Evolutionary conservation across 305 asterid genomes (phyloP), one percentile per base, ranked within the genome.

Genomic region (Solanum hybrid): DNA sequence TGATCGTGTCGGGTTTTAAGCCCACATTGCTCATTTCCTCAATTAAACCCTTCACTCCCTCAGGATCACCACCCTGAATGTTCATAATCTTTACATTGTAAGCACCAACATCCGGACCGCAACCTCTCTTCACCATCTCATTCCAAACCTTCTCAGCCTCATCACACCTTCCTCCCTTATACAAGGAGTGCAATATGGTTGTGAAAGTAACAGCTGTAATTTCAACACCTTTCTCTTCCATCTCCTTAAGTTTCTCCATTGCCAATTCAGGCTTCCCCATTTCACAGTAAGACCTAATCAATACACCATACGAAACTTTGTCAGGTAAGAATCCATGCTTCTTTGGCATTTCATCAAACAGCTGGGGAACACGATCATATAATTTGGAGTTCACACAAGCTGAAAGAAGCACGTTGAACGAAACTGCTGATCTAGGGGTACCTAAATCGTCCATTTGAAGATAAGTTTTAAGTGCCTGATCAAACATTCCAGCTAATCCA

Each of bases 401-500:
- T 5, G 80, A 46, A 72, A 97, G 95, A 31, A 97, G 94, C 16
- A 96, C 92, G 73, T 97, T 96, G 24, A 97, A 95, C 5, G 99
- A 97, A 37, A 92, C 88, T 8, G 94, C 46, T 7, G 98, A 91
- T 36, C 96, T 94, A 20, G 96, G 97, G 51, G 98, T 94, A 79
- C 97, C 97, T 73, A 97, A 84, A 17, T 93, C 94, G 5, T 93
- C 87, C 99, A 97, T 96, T 86, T 95, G 92, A 16, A 88, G 80
- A 88, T 93, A 97, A 11, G 95, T 93, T 3, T 82, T 89, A 84
- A 92, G 90, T 24, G 99, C 98, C 22, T 94, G 94, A 12, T 96
- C 96, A 81, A 95, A 88, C 99, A 97, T 95, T 6, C 98, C 97
- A 64, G 93, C 97, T 60, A 92, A 64, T 80, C 98, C 98, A 32